These are phyloP conservation scores for Avena atlantica DNA, from an alignment of 176 grass and related monocot species.

Conservation along the genomic window DNA sequence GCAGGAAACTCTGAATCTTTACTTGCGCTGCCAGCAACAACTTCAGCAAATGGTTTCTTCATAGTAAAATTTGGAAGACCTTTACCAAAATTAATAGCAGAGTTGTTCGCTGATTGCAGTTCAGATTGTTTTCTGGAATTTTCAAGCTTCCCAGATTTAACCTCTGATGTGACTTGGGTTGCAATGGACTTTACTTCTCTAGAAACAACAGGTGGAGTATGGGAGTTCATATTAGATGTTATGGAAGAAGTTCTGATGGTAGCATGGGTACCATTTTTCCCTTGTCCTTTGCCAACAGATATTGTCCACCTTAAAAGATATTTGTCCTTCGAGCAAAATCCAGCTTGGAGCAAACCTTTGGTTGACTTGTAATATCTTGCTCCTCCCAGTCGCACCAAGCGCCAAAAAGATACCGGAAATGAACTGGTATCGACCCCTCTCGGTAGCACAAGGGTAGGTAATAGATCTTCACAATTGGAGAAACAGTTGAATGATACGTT, in stretches of 20 bases:
- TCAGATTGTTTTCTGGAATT: conserved; percentile 63
- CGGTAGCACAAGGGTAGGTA: conserved; percentile 75
- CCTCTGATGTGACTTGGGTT: conserved; percentile 38
- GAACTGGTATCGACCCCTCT: conserved; percentile 45
- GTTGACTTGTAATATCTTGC: conserved; percentile 90
- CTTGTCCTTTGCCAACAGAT: conserved; percentile 50
- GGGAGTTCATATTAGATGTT: conserved; percentile 40
- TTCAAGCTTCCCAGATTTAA: conserved; percentile 51
- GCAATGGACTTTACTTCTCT: conserved; percentile 49
- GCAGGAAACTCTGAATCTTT: conserved; percentile 83
- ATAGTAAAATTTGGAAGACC: conserved; percentile 86
- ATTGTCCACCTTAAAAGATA: conserved; percentile 77
- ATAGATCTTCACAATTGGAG: conserved; percentile 81
- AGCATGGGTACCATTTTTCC: conserved; percentile 29
- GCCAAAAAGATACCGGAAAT: conserved; percentile 64
- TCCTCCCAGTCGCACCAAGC: conserved; percentile 83
- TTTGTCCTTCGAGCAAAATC: conserved; percentile 79
- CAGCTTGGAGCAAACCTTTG: conserved; percentile 90
- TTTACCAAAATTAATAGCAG: conserved; percentile 72
- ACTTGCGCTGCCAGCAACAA: conserved; percentile 75
- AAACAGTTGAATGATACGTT: conserved; percentile 83
- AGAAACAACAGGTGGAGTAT: conserved; percentile 23
- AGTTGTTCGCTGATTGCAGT: conserved; percentile 45
- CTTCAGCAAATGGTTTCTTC: conserved; percentile 96
- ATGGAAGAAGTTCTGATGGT: conserved; percentile 41